Evolutionary conservation across 2,329 filamentous ascomycete genomes (phyloP).

Genomic region (Epichloe scottii): DNA sequence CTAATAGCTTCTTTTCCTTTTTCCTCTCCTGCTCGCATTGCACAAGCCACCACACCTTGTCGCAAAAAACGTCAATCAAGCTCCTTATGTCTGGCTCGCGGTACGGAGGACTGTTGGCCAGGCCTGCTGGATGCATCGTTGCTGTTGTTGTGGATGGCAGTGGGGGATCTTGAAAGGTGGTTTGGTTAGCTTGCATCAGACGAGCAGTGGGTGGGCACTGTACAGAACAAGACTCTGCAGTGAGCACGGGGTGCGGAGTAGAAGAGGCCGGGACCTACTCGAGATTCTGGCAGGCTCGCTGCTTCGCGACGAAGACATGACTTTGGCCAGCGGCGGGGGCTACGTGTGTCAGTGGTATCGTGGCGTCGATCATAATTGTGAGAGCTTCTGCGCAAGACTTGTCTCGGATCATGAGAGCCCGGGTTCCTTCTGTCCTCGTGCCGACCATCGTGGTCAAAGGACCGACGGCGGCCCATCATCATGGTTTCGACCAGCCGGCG

Average conservation of each 20-base stretch:
- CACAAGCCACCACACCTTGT: conserved; percentile 11
- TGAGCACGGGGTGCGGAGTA: too few relatives aligned
- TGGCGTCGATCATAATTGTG: background rate
- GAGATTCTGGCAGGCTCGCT: background rate
- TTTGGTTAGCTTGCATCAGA: background rate
- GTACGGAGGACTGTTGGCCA: background rate
- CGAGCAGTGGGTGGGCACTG: too few relatives aligned
- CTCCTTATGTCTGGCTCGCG: conserved; percentile 4
- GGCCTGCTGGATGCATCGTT: conserved; percentile 1
- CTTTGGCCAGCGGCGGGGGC: background rate
- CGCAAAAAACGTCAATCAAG: conserved; percentile 12
- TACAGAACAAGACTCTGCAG: too few relatives aligned
- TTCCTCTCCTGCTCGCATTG: conserved; percentile 10
- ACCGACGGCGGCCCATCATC: background rate
- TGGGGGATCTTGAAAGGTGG: background rate
- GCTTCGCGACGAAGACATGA: background rate
- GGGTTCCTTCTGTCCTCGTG: background rate
- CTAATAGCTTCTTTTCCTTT: conserved; percentile 8
- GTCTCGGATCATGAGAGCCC: background rate
- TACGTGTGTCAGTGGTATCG: background rate
- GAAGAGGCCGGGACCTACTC: background rate
- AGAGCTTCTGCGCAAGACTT: background rate
- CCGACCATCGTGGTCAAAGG: background rate
- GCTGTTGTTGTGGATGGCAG: background rate
- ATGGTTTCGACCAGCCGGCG: background rate